These are phyloP conservation scores for Fragaria nilgerrensis DNA, from an alignment of 306 rosid genomes.

Conservation along the genomic window DNA sequence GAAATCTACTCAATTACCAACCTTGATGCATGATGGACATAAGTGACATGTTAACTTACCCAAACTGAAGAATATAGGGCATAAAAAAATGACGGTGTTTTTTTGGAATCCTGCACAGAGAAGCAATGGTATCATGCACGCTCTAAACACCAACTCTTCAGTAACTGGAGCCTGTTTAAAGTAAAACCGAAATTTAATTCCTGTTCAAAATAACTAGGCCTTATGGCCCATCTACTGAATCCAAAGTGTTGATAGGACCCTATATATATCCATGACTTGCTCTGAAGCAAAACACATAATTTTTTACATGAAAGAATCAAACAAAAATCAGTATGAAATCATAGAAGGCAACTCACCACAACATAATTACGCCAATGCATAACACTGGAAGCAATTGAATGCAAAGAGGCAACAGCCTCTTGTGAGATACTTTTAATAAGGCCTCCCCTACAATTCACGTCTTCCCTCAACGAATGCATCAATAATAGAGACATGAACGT, in stretches of 20 bases:
- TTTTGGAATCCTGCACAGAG: conserved; percentile 81
- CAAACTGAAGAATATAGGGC: conserved; percentile 94
- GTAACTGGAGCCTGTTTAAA: conserved; percentile 85
- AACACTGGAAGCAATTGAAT: conserved; percentile 46
- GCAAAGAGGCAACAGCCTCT: conserved; percentile 31
- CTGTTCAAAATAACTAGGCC: neutral
- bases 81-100: conserved; percentile 49
- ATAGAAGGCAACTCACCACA: conserved; percentile 65
- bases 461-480: conserved; percentile 51
- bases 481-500: conserved; percentile 52
- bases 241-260: neutral
- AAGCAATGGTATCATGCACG: conserved; percentile 93
- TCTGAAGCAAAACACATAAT: neutral
- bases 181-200: conserved; percentile 1
- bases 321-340: neutral
- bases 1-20: neutral
- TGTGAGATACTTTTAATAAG: conserved; percentile 29
- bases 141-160: conserved; percentile 93
- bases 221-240: conserved; percentile 3
- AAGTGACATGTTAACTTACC: conserved; percentile 45
- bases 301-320: neutral
- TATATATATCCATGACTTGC: neutral
- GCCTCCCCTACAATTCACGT: conserved; percentile 31
- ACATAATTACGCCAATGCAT: conserved; percentile 71
- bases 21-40: neutral